phyloP scores from a whole-genome alignment of 768 basidiomycete species.

The Lentinula detonsa region DNA sequence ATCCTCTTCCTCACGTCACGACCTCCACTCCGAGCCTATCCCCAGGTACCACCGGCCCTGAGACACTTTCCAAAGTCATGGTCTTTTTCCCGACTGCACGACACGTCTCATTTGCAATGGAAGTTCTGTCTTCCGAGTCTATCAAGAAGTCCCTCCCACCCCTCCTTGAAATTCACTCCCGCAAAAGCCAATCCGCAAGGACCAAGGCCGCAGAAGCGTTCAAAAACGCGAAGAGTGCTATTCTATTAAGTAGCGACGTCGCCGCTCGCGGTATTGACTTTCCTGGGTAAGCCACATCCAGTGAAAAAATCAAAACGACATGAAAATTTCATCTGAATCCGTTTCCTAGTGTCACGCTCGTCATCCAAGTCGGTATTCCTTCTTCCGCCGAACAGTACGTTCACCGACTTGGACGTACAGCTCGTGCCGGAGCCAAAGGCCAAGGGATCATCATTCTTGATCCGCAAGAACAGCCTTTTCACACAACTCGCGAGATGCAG shows the following conservation, averaged over 20 bases:
- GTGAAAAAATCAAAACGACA: neutral
- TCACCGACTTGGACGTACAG: constrained; percentile 74
- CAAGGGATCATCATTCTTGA: constrained; percentile 52
- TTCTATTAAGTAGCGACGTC: constrained; percentile 51
- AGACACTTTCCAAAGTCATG: constrained; percentile 36
- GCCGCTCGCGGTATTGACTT: constrained; percentile 67
- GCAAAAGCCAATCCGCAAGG: constrained; percentile 44
- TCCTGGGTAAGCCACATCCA: constrained; percentile 34
- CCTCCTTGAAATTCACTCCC: constrained; percentile 52
- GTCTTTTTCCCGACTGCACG: constrained; percentile 67
- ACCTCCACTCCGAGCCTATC: constrained; percentile 3
- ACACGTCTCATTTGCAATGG: constrained; percentile 37
- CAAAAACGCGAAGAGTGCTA: constrained; percentile 31
- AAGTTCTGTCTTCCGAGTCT: constrained; percentile 23
- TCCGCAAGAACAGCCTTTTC: constrained; percentile 44
- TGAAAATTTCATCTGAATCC: neutral
- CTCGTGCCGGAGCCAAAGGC: constrained; percentile 64
- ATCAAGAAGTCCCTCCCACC: constrained; percentile 24
- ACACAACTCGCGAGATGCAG: constrained; percentile 30
- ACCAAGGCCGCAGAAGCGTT: constrained; percentile 45
- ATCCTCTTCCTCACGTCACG: constrained; percentile 10
- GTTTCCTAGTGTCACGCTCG: constrained; percentile 44
- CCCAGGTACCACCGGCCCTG: constrained; percentile 7
- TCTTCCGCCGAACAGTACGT: constrained; percentile 72
- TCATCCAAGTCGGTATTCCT: constrained; percentile 62